A percentile compares a stretch with the other conserved stretches of the same genome.
Conservation (phyloP, 2,329 filamentous ascomycete species). For the Emydomyces testavorans region DNA sequence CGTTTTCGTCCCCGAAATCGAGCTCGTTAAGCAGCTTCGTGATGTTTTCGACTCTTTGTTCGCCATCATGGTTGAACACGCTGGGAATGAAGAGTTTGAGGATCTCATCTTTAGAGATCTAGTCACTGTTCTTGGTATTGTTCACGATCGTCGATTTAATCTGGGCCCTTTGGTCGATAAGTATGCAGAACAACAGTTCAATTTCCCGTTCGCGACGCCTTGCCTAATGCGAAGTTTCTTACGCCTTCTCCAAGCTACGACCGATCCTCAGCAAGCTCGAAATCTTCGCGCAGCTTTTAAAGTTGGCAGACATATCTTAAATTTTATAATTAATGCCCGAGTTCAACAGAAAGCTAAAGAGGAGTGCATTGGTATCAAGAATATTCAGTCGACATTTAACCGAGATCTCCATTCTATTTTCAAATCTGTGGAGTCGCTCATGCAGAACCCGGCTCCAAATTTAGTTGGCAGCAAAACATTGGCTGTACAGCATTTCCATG, state of each 20-base stretch:
- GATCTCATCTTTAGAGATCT: constrained; percentile 84
- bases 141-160: constrained; percentile 89
- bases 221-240: constrained; percentile 81
- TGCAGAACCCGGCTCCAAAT: constrained; percentile 74
- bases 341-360: constrained; percentile 82
- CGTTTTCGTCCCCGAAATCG: constrained; percentile 90
- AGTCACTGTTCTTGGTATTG: constrained; percentile 81
- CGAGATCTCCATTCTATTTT: constrained; percentile 78
- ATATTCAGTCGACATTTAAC: constrained; percentile 59
- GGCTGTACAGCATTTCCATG: constrained; percentile 90
- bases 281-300: constrained; percentile 88
- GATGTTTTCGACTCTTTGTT: constrained; percentile 89
- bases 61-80: constrained; percentile 76
- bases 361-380: constrained; percentile 71
- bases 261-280: constrained; percentile 70
- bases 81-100: constrained; percentile 85
- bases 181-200: constrained; percentile 79
- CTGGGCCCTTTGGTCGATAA: constrained; percentile 80
- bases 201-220: constrained; percentile 83
- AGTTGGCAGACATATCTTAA: constrained; percentile 82
- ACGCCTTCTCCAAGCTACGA: constrained; percentile 67
- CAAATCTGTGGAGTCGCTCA: constrained; percentile 76
- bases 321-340: constrained; percentile 84
- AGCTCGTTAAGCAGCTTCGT: constrained; percentile 85
- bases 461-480: constrained; percentile 90